Base-by-base conservation (phyloP, 805 yeast species). In the Ogataea ganodermae region DNA sequence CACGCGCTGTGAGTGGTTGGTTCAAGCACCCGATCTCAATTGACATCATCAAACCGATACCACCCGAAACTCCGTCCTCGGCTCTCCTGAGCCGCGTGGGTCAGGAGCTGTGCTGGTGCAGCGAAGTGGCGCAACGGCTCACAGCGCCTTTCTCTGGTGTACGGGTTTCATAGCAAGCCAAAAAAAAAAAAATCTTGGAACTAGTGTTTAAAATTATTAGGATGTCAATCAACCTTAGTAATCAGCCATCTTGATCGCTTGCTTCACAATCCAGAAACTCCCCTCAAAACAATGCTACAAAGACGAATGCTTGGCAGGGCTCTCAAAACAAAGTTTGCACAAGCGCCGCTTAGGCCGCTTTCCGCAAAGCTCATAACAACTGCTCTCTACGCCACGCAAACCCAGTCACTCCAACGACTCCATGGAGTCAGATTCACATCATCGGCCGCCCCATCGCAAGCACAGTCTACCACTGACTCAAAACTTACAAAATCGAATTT, bases 91-190 rank as follows among this genome's bases (percentile, higher is more conserved):
- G 42, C 31, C 42, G 42, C 32, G 14, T 5, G 24, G 32, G 32
- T 20, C 14, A 37, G 14, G 10, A n/a, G 5, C n/a, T 14, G 6
- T 13, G 13, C 10, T 36, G 8, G 14, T 16, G 14, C 24, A n/a
- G 5, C 12, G 2, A 5, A 8, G 41, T 24, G 41, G 41, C 41
- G 14, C 41, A 31, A 37, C 41, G 41, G 41, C 41, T 37, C 41
- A 23, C 9, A 8, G 14, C 5, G 26, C 14, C 7, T 6, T 14
- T 24, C 31, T 43, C 20, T 48, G 41, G 37, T 49, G 49, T 49
- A 41, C 52, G 49, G 45, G 49, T 21, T 45, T 26, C n/a, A n/a
- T n/a, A 28, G 8, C 3, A 9, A 3, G 8, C n/a, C 26, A 17
- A 17, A 27, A 23, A 24, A 17, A 32, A 30, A 36, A 39, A 43